Evolutionary conservation across 1,139 yeast genomes (phyloP), one percentile per base, ranked within the genome.

Genomic region (Saccharomyces hybrid): DNA sequence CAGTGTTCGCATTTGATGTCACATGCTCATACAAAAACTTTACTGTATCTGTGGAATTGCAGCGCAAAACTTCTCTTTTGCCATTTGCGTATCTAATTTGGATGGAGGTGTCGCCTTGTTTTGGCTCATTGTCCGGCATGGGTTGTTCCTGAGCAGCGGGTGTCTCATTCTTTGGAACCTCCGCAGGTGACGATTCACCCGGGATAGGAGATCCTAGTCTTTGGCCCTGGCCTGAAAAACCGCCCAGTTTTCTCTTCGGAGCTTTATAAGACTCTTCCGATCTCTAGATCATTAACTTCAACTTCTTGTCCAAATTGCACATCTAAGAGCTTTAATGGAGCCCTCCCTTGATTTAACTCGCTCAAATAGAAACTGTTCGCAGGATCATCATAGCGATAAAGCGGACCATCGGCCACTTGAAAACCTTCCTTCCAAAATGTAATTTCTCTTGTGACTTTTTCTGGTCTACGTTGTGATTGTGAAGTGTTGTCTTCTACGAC

Each of bases 341-440:
- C 99, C 59, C 95, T 79, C 4, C 99, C 99, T 56, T 84, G 81
- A 65, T 88, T 87, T 70, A 93, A 79, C 61, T 91, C 95, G 60
- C 83, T 80, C 62, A 95, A 75, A 59, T 88, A 85, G 51, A 78
- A 80, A 51, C 84, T 83, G 67, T 93, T 93, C 26, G 79, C 82
- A 6, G 96, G 96, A 69, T 93, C 98, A 64, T 93, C 97, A 67
- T 90, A 93, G 56, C 95, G 77, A 70, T 81, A 85, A 57, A 93
- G 76, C 23, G 82, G 82, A 1, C 98, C 97, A 52, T 90, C 96
- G 23, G 93, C 98, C 31, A 93, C 91, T 54, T 90, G 88, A 72
- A 95, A 93, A 2, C 99, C 99, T 67, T 93, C 95, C 63, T 84
- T 84, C 99, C 99, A 93, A 69, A 93, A 93, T 0, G 96, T 89